Base-by-base conservation (phyloP, 2,329 filamentous ascomycete genomes). In the Westerdykella aurantiaca region DNA sequence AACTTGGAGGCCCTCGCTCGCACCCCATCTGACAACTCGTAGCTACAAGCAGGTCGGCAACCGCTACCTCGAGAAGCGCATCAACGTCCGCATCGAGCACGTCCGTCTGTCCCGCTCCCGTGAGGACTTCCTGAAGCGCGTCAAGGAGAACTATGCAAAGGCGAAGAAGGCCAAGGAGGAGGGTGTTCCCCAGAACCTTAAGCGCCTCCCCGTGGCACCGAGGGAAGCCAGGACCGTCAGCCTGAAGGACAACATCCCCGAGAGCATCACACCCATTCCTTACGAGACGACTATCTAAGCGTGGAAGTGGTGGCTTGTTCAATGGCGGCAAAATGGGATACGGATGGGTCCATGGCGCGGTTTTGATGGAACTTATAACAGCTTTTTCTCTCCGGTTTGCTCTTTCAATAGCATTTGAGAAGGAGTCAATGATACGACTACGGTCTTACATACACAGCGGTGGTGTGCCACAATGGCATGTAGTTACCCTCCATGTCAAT, bases 51-150 rank as follows among this genome's bases (percentile, higher is more conserved):
- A 94, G 76, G 93, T 98, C 73, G 89, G 90, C 78, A 93, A 97
- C 85, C 87, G 91, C 70, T 98, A 96, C 84, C 81, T 98, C 73
- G 93, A 98, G 87, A 98, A 98, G 89, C 91, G 93, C 74, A 84
- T 98, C 80, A 97, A 95, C 84, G 81, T 98, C 78, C 88, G 93
- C 72, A 77, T 97, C 75, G 93, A 98, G 85, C 93, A 98, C 85
- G 82, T 98, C 76, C 77, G 78, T 69, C 86, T 87, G 71, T 97
- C 91, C 63, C 86, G 93, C 73, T 97, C 91, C 68, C 83, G 93
- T 71, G 91, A 97, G 68, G 91, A 93, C 74, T 97, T 98, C 82
- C 76, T 97, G 69, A 84, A 81, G 78, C 86, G 91, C 69, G 91
- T 98, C 74, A 97, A 97, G 88, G 77, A 82, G 71, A 97, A 97